These are phyloP conservation scores for Nissolia schottii DNA, from an alignment of 306 rosid species.

Conservation along the genomic window DNA sequence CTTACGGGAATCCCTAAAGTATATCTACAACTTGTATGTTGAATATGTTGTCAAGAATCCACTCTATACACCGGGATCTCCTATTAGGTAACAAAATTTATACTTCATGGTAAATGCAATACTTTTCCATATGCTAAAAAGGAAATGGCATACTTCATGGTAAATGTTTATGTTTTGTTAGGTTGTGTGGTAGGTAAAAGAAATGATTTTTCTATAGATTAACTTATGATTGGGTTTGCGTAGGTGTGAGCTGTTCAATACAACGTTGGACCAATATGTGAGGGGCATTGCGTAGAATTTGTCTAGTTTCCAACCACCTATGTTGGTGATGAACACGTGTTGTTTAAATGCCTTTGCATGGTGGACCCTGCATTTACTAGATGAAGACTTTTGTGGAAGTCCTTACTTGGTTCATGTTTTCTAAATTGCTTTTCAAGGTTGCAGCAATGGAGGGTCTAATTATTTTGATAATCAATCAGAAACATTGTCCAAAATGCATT, in stretches of 20 bases:
- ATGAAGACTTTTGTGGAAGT: neutral
- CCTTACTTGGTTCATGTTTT: slow-evolving; percentile 4
- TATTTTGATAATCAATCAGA: neutral
- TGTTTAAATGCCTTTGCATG: neutral
- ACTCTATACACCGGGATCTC: slow-evolving; percentile 72
- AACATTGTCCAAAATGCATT: neutral
- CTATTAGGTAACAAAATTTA: slow-evolving; percentile 52
- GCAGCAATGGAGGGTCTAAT: neutral
- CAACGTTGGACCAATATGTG: slow-evolving; percentile 82
- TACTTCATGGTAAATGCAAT: neutral
- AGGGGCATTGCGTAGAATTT: slow-evolving; percentile 72
- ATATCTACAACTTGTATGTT: slow-evolving; percentile 90
- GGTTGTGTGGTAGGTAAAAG: neutral
- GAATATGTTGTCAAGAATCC: slow-evolving; percentile 96
- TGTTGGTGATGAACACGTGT: neutral
- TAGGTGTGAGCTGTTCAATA: slow-evolving; percentile 87
- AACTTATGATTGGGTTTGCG: slow-evolving; percentile 18
- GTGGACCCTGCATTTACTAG: neutral
- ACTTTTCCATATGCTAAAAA: neutral
- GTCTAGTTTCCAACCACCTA: neutral
- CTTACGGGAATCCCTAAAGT: slow-evolving; percentile 76
- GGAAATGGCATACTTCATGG: neutral
- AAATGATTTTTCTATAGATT: neutral
- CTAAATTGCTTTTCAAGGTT: neutral
- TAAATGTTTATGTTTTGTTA: neutral